Percentiles rank a stretch among this genome's conserved stretches.
phyloP scores from a whole-genome alignment of 768 basidiomycete genomes.

The Suillus subalutaceus region DNA sequence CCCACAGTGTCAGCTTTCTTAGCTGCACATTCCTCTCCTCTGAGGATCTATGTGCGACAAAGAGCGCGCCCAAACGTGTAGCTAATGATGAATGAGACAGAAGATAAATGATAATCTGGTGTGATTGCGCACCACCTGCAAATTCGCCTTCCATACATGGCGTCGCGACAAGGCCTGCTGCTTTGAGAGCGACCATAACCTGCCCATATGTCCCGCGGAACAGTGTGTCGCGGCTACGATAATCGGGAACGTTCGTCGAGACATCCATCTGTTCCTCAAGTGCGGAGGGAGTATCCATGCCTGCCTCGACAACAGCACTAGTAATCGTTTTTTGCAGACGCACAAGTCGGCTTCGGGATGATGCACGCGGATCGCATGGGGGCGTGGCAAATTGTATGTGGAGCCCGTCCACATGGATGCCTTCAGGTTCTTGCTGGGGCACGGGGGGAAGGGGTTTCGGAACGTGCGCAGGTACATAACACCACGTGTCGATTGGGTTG shows the following conservation, averaged over 20 bases:
- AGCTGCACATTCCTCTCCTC: constrained; percentile 37
- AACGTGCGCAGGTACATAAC: constrained; percentile 4
- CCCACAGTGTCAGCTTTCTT: constrained; percentile 45
- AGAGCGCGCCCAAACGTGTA: constrained; percentile 44
- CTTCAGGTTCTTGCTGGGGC: constrained; percentile 8
- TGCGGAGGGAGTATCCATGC: constrained; percentile 40
- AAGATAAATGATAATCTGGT: neutral
- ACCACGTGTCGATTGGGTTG: constrained; percentile 16
- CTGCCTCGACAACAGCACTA: constrained; percentile 40
- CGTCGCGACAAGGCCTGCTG: constrained; percentile 38
- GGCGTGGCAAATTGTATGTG: constrained; percentile 25
- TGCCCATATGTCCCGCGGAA: constrained; percentile 49
- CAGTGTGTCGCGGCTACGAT: constrained; percentile 18
- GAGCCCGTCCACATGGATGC: constrained; percentile 24
- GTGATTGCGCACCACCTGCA: constrained; percentile 32
- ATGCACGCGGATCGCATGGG: constrained; percentile 9
- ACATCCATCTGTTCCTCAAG: constrained; percentile 1
- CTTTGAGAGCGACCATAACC: constrained; percentile 40
- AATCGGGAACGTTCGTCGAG: constrained; percentile 3
- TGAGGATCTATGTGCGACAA: constrained; percentile 37
- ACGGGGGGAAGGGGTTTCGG: constrained; percentile 25
- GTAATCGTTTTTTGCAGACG: constrained; percentile 40
- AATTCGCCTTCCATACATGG: constrained; percentile 34
- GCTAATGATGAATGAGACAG: constrained; percentile 25
- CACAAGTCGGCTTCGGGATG: constrained; percentile 26